Base-by-base conservation (phyloP, 352 stramenopile species). In the Lagenidium giganteum region DNA sequence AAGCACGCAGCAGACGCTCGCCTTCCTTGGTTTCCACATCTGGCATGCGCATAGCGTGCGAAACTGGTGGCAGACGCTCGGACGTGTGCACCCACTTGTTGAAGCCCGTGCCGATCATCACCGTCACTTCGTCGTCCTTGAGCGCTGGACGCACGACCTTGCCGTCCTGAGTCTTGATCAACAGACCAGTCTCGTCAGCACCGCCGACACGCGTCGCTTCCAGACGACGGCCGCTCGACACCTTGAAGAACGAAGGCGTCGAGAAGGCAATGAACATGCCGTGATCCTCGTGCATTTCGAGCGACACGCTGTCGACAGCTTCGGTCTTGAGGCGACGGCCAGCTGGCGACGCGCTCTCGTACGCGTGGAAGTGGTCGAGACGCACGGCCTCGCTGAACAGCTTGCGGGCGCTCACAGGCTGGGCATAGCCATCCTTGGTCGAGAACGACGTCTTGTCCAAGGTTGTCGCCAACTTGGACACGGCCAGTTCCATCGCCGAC, bases 351-450 rank as follows among this genome's bases (percentile, higher is more conserved):
- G 64, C 35, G 31, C 53, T 30, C 37, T 82, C 55, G 55, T 85
- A 85, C 14, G 66, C 64, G 38, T 85, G 72, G 44, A 79, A 83
- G 40, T 85, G 70, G 44, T 85, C 70, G 16, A 85, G 57, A 21
- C 70, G 70, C 27, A 82, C 53, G 14, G 70, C 73, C 17, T 80
- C 65, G 9, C 45, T 62, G 23, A 86, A 61, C 31, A 86, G 55
- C 40, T 75, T 67, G 25, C 70, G 70, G n/a, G 42, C 67, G 26
- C 57, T 66, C 32, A 77, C 42, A 12, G 35, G 24, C 24, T 64
- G 54, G 9, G 38, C 45, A 35, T 70, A 63, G 35, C 67, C 69
- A 39, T 82, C 66, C 24, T 49, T 41, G 12, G 65, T 72, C 5
- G 55, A 54, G 47, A 82, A 79, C 22, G 22, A 44, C 33, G 67